Base-by-base conservation (phyloP, 441 rosid species). In the Adansonia gregorii region DNA sequence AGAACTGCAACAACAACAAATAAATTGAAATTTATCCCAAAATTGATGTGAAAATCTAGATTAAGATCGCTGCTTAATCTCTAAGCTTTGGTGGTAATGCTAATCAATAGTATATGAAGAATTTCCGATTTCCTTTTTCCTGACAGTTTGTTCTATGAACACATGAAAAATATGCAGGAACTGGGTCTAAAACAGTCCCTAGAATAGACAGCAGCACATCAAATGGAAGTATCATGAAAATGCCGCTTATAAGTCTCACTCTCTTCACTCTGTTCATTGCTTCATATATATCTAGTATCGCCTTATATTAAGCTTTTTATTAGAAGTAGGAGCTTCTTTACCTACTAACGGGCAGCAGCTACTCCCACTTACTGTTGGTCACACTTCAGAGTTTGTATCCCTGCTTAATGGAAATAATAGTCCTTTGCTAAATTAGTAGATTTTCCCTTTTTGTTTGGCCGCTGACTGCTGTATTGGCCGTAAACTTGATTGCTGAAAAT, bases 111-210 rank as follows among this genome's bases (percentile, higher is more conserved):
- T 15, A n/a, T 54, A 54, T 22, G 64, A 59, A 19, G 27, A 59
- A 20, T 27, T 8, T 59, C 64, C 11, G 6, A 24, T 3, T 66
- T 43, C 22, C 35, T 27, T 2, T 74, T 15, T 9, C 7, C 20
- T 54, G 0, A 60, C 9, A 51, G 12, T 64, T 43, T 56, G 49
- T 56, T 39, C 4, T 46, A 45, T 22, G 7, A 43, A 78, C 67
- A 49, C 12, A 2, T 75, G 11, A 20, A 39, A 24, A 14, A 70
- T 68, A 61, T 82, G 78, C 80, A 84, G 89, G 85, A 72, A 77
- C 74, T 9, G 87, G 86, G 59, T 87, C 89, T n/a, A 82, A 86
- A 74, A 79, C 80, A 71, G 78, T 78, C 46, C 87, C 83, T 56
- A 22, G 72, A 60, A 49, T 65, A 54, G 55, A 55, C 35, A 74